Conservation (phyloP, 2,329 filamentous ascomycete genomes). For the Eurotiales sp. region DNA sequence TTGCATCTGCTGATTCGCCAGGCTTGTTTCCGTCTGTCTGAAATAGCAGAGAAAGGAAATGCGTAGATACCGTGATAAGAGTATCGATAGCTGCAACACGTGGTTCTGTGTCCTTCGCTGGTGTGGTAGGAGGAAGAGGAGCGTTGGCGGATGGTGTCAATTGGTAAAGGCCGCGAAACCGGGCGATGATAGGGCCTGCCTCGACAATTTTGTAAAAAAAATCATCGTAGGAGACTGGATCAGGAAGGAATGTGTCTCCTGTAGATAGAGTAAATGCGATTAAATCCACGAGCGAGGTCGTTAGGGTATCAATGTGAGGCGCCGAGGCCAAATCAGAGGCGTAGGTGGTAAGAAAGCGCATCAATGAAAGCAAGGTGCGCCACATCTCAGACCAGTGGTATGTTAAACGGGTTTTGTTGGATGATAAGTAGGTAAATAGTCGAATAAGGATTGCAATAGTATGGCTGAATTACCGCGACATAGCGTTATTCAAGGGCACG, state of each 20-base stretch:
- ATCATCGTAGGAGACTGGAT: constrained; percentile 85
- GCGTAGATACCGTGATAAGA: constrained; percentile 70
- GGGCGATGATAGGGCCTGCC: constrained; percentile 73
- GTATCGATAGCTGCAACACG: constrained; percentile 72
- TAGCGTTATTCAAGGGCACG: not conserved
- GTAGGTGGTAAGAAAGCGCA: constrained; percentile 88
- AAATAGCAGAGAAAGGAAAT: constrained; percentile 78
- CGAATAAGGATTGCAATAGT: constrained; percentile 78
- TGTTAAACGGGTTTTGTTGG: constrained; percentile 71
- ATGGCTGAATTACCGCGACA: constrained; percentile 42
- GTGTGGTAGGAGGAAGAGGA: constrained; percentile 15
- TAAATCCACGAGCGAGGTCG: constrained; percentile 75
- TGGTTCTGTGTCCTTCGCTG: constrained; percentile 18
- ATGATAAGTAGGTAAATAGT: constrained; percentile 77
- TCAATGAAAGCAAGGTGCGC: constrained; percentile 78
- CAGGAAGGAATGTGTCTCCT: constrained; percentile 87
- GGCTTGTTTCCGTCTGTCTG: constrained; percentile 45
- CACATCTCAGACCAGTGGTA: constrained; percentile 98
- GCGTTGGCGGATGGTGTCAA: constrained; percentile 25
- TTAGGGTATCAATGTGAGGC: constrained; percentile 66
- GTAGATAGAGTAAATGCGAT: constrained; percentile 78
- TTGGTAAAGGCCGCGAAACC: constrained; percentile 75
- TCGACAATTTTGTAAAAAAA: constrained; percentile 98
- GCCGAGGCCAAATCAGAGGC: constrained; percentile 68
- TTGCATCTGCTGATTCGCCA: constrained; percentile 14